Conservation (phyloP, 1,284 basidiomycete species). For the Laetiporus sulphureus region DNA sequence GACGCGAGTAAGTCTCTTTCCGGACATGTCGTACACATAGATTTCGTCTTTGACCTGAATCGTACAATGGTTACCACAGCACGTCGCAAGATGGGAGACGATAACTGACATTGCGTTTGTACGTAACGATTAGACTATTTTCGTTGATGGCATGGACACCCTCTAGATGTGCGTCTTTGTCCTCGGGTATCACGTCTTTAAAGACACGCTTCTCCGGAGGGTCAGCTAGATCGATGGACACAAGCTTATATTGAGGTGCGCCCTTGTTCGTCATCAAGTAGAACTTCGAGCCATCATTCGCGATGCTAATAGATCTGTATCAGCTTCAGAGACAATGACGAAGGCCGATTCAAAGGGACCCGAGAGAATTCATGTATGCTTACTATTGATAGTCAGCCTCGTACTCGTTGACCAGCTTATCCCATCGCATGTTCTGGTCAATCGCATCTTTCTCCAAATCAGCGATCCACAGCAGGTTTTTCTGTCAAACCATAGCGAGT, state of each 20-base stretch:
- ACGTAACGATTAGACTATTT: conserved; percentile 58
- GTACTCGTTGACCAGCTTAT: conserved; percentile 60
- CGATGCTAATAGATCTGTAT: conserved; percentile 37
- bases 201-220: conserved; percentile 34
- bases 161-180: conserved; percentile 55
- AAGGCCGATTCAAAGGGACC: too few relatives aligned
- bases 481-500: conserved; percentile 35
- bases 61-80: background rate
- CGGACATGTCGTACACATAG: conserved; percentile 64
- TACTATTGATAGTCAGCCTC: conserved; percentile 60
- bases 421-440: conserved; percentile 60
- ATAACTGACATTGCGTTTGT: conserved; percentile 64
- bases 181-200: conserved; percentile 68
- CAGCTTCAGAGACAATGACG: too few relatives aligned
- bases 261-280: conserved; percentile 63
- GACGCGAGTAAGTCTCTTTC: conserved; percentile 51
- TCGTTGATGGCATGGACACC: conserved; percentile 46
- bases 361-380: too few relatives aligned
- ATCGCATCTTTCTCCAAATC: conserved; percentile 56
- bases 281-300: conserved; percentile 60
- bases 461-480: conserved; percentile 70
- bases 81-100: background rate
- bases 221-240: conserved; percentile 59
- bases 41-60: conserved; percentile 75
- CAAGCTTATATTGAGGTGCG: conserved; percentile 61